phyloP scores from a whole-genome alignment of 306 rosid genomes.

The Heteromeles arbutifolia region DNA sequence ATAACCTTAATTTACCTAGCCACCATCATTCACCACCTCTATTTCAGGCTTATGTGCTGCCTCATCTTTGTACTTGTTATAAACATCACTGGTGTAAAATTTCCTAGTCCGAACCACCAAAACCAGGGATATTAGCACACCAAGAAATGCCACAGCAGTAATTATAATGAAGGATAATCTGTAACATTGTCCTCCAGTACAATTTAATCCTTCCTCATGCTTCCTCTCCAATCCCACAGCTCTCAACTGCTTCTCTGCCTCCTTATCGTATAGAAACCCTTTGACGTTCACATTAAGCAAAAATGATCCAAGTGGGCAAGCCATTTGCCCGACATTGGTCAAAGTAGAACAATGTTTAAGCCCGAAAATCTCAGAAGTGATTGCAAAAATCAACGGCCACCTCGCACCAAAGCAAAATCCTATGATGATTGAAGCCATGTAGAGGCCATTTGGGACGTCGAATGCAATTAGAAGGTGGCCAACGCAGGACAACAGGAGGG shows the following conservation, averaged over 20 bases:
- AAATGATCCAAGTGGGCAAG: constrained; percentile 29
- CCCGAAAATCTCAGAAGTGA: constrained; percentile 25
- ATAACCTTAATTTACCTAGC: background rate
- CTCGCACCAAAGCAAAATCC: constrained; percentile 26
- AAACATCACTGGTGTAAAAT: constrained; percentile 12
- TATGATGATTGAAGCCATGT: constrained; percentile 18
- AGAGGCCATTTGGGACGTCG: constrained; percentile 18
- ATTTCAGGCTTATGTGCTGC: background rate
- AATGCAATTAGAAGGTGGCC: constrained; percentile 35
- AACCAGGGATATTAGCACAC: constrained; percentile 3
- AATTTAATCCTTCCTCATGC: constrained; percentile 14
- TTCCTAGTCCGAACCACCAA: constrained; percentile 13
- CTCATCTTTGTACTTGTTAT: constrained; percentile 12
- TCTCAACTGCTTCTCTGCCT: constrained; percentile 17
- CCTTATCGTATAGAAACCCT: constrained; percentile 20
- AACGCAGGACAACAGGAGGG: constrained; percentile 21
- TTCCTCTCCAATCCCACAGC: constrained; percentile 8
- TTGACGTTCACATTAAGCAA: constrained; percentile 26
- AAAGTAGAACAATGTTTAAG: constrained; percentile 24
- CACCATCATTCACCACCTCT: background rate
- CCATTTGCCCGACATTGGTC: constrained; percentile 17
- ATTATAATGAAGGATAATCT: constrained; percentile 14
- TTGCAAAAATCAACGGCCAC: constrained; percentile 21
- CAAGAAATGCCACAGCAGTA: constrained; percentile 2
- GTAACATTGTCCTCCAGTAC: constrained; percentile 16